phyloP scores from a whole-genome alignment of 352 stramenopile species.

The Phytophthora cajani region DNA sequence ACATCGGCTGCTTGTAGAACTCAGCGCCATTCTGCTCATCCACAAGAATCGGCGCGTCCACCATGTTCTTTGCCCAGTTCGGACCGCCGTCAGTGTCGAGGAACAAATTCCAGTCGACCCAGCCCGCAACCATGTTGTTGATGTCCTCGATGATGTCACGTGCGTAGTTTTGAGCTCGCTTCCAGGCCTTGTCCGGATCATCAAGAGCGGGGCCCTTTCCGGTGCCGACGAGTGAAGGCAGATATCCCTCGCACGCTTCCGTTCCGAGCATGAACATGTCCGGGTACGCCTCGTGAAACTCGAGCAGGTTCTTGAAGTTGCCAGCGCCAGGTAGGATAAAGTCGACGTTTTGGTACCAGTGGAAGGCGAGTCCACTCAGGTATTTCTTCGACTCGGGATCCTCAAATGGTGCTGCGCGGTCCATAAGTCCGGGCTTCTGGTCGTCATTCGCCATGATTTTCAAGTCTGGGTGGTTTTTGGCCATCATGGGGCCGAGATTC shows the following conservation, averaged over 20 bases:
- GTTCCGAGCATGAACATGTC: slow-evolving; percentile 81
- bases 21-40: slow-evolving; percentile 33
- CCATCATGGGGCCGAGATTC: slow-evolving; percentile 72
- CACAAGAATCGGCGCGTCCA: slow-evolving; percentile 59
- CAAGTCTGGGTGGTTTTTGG: slow-evolving; percentile 68
- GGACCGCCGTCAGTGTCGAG: slow-evolving; percentile 60
- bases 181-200: slow-evolving; percentile 49
- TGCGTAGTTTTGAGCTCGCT: slow-evolving; percentile 62
- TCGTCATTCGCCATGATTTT: slow-evolving; percentile 87
- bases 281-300: slow-evolving; percentile 53
- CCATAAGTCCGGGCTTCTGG: slow-evolving; percentile 65
- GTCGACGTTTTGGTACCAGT: slow-evolving; percentile 83
- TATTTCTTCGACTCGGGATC: slow-evolving; percentile 62
- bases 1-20: slow-evolving; percentile 21
- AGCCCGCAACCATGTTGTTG: slow-evolving; percentile 63
- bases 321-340: slow-evolving; percentile 38
- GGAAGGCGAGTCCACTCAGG: slow-evolving; percentile 80
- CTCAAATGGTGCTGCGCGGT: slow-evolving; percentile 41
- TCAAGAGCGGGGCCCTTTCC: slow-evolving; percentile 25
- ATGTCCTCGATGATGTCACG: slow-evolving; percentile 83
- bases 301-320: slow-evolving; percentile 49
- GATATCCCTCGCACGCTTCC: slow-evolving; percentile 73
- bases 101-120: slow-evolving; percentile 85
- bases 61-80: slow-evolving; percentile 71
- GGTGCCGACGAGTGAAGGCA: slow-evolving; percentile 50